phyloP scores from a whole-genome alignment of 129 eudicot species.

The Deinandra increscens region DNA sequence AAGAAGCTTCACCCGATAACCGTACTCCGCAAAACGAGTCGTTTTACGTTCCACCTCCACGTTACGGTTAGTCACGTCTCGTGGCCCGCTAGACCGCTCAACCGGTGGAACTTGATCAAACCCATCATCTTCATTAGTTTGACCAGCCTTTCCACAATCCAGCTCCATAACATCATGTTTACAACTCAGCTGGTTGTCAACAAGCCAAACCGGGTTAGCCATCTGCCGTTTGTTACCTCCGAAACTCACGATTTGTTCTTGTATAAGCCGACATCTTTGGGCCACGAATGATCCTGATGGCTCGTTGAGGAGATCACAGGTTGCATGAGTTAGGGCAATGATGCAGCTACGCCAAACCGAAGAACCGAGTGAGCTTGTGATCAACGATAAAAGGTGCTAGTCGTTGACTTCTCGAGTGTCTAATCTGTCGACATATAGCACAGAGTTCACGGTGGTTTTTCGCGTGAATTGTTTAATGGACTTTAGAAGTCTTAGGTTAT shows the following conservation, averaged over 20 bases:
- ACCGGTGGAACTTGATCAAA: constrained; percentile 31
- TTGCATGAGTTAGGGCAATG: constrained; percentile 65
- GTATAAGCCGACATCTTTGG: constrained; percentile 45
- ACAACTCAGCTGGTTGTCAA: constrained; percentile 45
- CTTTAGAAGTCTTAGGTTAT: constrained; percentile 42
- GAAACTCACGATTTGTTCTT: constrained; percentile 38
- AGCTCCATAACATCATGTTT: constrained; percentile 34
- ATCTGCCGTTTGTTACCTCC: constrained; percentile 25
- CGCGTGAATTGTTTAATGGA: constrained; percentile 42
- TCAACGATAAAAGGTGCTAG: constrained; percentile 42
- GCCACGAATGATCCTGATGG: constrained; percentile 44
- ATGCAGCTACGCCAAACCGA: constrained; percentile 51
- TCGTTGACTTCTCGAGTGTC: constrained; percentile 45
- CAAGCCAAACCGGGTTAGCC: constrained; percentile 47
- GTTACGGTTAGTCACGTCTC: constrained; percentile 20
- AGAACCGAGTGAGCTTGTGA: constrained; percentile 58
- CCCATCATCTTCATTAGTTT: constrained; percentile 32
- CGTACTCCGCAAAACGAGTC: constrained; percentile 32
- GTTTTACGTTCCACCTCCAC: constrained; percentile 39
- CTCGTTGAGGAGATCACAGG: constrained; percentile 48
- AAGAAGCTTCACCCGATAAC: constrained; percentile 46
- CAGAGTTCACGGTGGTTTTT: constrained; percentile 50
- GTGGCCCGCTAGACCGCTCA: constrained; percentile 24
- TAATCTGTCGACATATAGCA: constrained; percentile 71
- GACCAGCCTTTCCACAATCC: constrained; percentile 38